A percentile compares a stretch with the other conserved stretches of the same genome.
These are phyloP conservation scores for Camelina neglecta DNA, from an alignment of 345 rosid species.

Conservation along the genomic window DNA sequence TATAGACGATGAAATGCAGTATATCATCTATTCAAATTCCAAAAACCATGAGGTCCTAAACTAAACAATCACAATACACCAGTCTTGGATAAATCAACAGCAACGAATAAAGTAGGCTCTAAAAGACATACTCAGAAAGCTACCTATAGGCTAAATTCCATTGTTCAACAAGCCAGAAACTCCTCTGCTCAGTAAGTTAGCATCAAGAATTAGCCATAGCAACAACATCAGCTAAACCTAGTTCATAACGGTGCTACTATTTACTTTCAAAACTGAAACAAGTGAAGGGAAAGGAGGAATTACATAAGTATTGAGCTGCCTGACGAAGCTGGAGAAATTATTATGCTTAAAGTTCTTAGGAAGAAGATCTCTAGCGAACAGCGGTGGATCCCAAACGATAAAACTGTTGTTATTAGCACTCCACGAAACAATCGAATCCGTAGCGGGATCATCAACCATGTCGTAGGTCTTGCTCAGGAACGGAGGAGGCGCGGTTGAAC, in stretches of 20 bases:
- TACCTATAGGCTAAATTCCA: not conserved
- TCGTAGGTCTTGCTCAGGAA: constrained; percentile 93
- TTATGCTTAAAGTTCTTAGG: constrained; percentile 92
- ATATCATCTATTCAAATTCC: not conserved
- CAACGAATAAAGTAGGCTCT: not conserved
- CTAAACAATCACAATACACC: not conserved
- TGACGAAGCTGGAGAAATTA: constrained; percentile 90
- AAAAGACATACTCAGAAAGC: constrained; percentile 5
- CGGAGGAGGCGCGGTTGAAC: constrained; percentile 77
- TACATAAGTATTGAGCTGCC: constrained; percentile 91
- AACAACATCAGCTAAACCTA: not conserved
- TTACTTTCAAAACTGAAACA: not conserved
- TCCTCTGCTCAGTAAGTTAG: not conserved
- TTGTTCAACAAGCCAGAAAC: not conserved
- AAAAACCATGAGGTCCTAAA: constrained; percentile 3
- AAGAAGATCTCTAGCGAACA: constrained; percentile 79
- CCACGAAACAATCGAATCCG: constrained; percentile 85
- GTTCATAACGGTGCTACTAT: not conserved
- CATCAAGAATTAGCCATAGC: not conserved
- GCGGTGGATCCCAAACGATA: constrained; percentile 91
- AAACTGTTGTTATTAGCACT: constrained; percentile 75
- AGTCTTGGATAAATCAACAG: not conserved
- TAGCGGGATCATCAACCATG: constrained; percentile 82
- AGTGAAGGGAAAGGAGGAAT: not conserved
- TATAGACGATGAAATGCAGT: not conserved